Percentiles rank a stretch among this genome's conserved stretches.
Conservation (phyloP, 345 rosid genomes). For the Lepidium aucheri region DNA sequence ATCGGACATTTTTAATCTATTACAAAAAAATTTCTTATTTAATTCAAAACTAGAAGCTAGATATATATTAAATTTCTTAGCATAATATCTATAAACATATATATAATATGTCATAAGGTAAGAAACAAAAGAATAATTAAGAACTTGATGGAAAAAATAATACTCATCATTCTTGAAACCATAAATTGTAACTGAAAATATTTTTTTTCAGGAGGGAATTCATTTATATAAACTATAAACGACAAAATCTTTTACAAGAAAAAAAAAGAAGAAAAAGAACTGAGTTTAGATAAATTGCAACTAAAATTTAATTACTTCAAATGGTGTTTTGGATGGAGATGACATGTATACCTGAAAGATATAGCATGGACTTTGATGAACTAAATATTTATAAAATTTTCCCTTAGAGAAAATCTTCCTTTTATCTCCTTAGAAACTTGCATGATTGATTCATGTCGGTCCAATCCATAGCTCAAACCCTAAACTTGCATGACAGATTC, state of each 20-base stretch:
- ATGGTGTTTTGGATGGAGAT: conserved; percentile 10
- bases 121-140: neutral
- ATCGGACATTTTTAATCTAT: no score
- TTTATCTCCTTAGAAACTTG: conserved; percentile 14
- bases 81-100: neutral
- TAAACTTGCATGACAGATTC: no score
- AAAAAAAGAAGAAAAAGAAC: neutral
- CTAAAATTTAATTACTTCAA: conserved; percentile 28
- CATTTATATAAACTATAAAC: conserved; percentile 21
- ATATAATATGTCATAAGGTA: neutral
- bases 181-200: neutral
- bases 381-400: neutral
- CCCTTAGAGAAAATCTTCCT: neutral
- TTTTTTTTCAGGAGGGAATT: neutral
- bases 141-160: neutral
- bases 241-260: conserved; percentile 22
- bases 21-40: neutral
- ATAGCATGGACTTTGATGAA: conserved; percentile 20
- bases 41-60: neutral
- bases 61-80: neutral
- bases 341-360: conserved; percentile 27
- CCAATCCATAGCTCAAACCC: no score
- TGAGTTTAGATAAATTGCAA: conserved; percentile 24
- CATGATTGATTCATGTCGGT: no score
- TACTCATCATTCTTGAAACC: neutral